A percentile compares a stretch with the other conserved stretches of the same genome.
These are phyloP conservation scores for Leccinum rimulosum DNA, from an alignment of 768 basidiomycete species.

Conservation along the genomic window DNA sequence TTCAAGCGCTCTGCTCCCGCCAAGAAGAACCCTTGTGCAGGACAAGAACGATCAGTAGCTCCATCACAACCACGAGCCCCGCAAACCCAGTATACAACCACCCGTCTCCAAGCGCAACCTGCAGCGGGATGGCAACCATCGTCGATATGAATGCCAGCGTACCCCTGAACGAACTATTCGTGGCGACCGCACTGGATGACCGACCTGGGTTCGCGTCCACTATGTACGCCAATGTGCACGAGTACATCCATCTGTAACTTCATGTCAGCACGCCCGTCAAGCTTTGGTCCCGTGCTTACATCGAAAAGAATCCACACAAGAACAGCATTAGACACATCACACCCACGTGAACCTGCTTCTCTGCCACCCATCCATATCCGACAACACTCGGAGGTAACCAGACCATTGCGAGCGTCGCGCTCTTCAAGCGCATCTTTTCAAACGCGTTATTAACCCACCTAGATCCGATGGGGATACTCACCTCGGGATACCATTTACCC, in stretches of 20 bases:
- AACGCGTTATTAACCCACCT: not conserved
- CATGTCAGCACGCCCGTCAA: constrained; percentile 1
- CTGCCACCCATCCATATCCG: constrained; percentile 73
- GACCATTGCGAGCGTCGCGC: constrained; percentile 55
- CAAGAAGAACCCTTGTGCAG: constrained; percentile 56
- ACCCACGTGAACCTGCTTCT: constrained; percentile 60
- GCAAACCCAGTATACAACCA: constrained; percentile 72
- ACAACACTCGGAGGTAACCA: constrained; percentile 56
- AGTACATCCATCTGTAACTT: constrained; percentile 51
- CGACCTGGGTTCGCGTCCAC: constrained; percentile 85
- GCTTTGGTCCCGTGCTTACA: constrained; percentile 43
- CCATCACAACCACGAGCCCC: constrained; percentile 50
- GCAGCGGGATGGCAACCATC: constrained; percentile 73
- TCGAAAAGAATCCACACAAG: constrained; percentile 66
- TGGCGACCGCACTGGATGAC: constrained; percentile 70
- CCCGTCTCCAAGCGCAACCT: constrained; percentile 76
- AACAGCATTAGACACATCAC: constrained; percentile 73
- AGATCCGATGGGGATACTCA: constrained; percentile 24
- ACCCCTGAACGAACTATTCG: constrained; percentile 77
- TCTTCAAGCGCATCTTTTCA: constrained; percentile 67
- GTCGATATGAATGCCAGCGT: constrained; percentile 62
- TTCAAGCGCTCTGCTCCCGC: constrained; percentile 42
- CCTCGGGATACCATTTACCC: constrained; percentile 62
- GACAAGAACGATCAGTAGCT: constrained; percentile 58
- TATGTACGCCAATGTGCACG: constrained; percentile 76